Evolutionary conservation across 2,329 filamentous ascomycete genomes (phyloP).

Genomic region (Penicillium sp.): DNA sequence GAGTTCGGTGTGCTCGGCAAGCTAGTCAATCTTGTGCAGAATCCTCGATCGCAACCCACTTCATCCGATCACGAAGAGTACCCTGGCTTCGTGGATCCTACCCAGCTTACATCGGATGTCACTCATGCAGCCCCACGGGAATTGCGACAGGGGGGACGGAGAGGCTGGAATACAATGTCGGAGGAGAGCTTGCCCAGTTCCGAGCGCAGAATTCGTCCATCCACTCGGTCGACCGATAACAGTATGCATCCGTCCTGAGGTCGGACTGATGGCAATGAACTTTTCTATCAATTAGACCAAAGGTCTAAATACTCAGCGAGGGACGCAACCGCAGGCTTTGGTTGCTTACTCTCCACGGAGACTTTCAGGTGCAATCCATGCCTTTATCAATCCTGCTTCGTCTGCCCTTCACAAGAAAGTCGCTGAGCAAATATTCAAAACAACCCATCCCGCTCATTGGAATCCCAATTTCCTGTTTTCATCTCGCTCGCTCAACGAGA

Average conservation of each 20-base stretch:
- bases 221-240: constrained; percentile 16
- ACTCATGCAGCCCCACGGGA: constrained; percentile 34
- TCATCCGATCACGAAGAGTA: constrained; percentile 36
- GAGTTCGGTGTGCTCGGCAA: constrained; percentile 50
- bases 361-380: too few species aligned
- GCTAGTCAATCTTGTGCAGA: constrained; percentile 41
- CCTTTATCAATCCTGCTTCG: background rate
- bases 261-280: background rate
- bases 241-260: constrained; percentile 18
- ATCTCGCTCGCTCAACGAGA: background rate
- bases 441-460: background rate
- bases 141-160: constrained; percentile 10
- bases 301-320: background rate
- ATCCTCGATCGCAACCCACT: constrained; percentile 29
- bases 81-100: constrained; percentile 43
- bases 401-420: background rate
- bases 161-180: constrained; percentile 27
- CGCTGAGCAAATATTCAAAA: too few species aligned
- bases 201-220: constrained; percentile 23
- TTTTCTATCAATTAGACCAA: background rate
- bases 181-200: constrained; percentile 30
- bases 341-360: background rate
- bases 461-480: background rate
- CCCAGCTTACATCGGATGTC: constrained; percentile 39
- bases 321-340: too few species aligned